Conservation (phyloP, 176 grass and related monocot genomes). For the Puccinellia tenuiflora region DNA sequence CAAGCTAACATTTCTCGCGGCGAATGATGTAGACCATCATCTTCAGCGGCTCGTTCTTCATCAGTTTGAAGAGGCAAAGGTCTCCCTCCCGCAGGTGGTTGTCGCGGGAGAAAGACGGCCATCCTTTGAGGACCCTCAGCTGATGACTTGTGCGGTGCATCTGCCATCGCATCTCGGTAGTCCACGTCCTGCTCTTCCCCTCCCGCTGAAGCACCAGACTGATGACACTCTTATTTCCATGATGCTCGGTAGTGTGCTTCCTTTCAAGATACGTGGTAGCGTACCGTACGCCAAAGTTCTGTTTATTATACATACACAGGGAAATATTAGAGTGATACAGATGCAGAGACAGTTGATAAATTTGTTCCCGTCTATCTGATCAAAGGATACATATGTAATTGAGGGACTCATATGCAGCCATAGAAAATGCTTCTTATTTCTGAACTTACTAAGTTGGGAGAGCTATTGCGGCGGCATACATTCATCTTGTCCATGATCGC, state of each 20-base stretch:
- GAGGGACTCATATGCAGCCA: background rate
- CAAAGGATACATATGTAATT: background rate
- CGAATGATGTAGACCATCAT: background rate
- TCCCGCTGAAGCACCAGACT: background rate
- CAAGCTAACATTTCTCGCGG: background rate
- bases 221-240: background rate
- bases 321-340: background rate
- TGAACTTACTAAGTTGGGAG: background rate
- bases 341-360: background rate
- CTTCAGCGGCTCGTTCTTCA: background rate
- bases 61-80: background rate
- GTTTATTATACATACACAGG: background rate
- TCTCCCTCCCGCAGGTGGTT: background rate
- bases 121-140: background rate
- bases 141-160: background rate
- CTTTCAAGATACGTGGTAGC: background rate
- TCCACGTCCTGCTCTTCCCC: background rate
- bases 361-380: background rate
- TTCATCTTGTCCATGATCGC: slow-evolving; percentile 24
- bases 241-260: background rate
- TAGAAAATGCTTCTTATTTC: background rate
- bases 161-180: background rate
- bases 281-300: background rate
- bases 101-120: background rate
- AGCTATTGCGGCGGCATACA: background rate